A percentile compares a stretch with the other conserved stretches of the same genome.
phyloP scores from a whole-genome alignment of 1,284 basidiomycete genomes.

The Leccinum variabile region DNA sequence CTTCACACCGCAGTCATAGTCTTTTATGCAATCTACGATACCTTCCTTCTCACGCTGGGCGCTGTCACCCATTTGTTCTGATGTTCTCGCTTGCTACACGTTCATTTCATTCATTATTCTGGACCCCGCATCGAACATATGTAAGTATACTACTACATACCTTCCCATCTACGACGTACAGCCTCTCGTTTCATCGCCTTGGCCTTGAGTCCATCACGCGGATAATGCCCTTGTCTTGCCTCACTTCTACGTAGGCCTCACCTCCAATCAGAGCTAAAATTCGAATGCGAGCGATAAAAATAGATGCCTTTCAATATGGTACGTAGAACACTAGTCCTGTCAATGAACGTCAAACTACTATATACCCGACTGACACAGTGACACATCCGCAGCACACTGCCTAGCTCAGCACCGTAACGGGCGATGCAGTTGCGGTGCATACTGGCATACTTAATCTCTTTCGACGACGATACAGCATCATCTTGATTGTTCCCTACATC shows the following conservation, averaged over 20 bases:
- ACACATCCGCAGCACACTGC: no score
- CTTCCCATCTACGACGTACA: conserved; percentile 1
- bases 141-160: conserved; percentile 14
- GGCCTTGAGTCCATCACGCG: conserved; percentile 9
- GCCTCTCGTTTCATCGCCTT: conserved; percentile 12
- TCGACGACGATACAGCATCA: not conserved
- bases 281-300: not conserved
- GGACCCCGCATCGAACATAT: conserved; percentile 17
- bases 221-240: not conserved
- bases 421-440: not conserved
- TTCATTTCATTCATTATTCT: conserved; percentile 23
- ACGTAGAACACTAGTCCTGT: no score
- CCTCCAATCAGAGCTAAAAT: not conserved
- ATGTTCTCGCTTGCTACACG: conserved; percentile 3
- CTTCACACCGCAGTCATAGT: conserved; percentile 4
- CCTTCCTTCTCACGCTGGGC: conserved; percentile 7
- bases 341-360: no score
- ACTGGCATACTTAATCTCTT: conserved; percentile 44
- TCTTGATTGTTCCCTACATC: not conserved
- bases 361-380: no score
- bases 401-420: no score
- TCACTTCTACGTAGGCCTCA: not conserved
- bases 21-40: conserved; percentile 24
- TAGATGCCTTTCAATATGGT: no score
- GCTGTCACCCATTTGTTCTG: not conserved